Conservation (phyloP, 2,329 filamentous ascomycete genomes). For the Cordyceps tenuipes region DNA sequence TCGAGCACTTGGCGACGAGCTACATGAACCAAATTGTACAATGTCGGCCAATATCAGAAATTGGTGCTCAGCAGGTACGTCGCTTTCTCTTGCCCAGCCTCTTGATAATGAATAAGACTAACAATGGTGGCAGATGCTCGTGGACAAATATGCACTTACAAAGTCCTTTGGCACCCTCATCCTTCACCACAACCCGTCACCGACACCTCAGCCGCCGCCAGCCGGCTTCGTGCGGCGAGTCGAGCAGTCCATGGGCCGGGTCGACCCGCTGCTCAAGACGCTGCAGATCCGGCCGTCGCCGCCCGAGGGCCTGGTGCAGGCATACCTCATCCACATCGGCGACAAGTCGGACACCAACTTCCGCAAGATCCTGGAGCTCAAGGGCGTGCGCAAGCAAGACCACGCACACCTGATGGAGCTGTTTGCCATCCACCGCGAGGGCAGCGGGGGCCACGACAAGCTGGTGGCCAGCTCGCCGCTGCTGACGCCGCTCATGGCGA, state of each 20-base stretch:
- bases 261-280: constrained; percentile 91
- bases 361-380: constrained; percentile 89
- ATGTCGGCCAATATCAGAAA: constrained; percentile 85
- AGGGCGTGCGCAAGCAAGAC: constrained; percentile 80
- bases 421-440: constrained; percentile 72
- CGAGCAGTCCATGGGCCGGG: constrained; percentile 71
- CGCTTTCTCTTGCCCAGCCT: too few species aligned
- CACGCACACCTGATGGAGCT: constrained; percentile 78
- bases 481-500: constrained; percentile 55
- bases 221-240: constrained; percentile 77
- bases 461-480: constrained; percentile 63
- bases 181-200: constrained; percentile 47
- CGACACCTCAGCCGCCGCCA: constrained; percentile 32
- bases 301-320: constrained; percentile 89
- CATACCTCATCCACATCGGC: constrained; percentile 93
- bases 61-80: constrained; percentile 78
- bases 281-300: constrained; percentile 88
- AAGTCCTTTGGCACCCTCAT: constrained; percentile 68
- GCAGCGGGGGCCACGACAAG: constrained; percentile 55
- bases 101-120: constrained; percentile 15
- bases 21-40: constrained; percentile 81
- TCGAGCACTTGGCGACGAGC: constrained; percentile 71
- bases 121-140: constrained; percentile 60
- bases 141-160: constrained; percentile 87
- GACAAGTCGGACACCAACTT: constrained; percentile 94